Evolutionary conservation across 805 yeast species (phyloP).

Genomic region (Candida krabiensis): DNA sequence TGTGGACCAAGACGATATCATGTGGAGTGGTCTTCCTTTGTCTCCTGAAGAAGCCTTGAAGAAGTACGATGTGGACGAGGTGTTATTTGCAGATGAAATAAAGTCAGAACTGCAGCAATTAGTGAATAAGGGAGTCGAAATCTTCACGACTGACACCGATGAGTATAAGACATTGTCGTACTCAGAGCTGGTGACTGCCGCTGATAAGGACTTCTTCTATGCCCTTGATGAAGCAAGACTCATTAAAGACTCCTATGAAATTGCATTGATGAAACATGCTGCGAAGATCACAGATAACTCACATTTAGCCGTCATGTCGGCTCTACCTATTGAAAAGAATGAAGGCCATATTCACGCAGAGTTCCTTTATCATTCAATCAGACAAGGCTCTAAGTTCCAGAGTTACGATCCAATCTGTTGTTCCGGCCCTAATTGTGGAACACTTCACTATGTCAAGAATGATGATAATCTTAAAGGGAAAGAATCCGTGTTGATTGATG

Average conservation of each 20-base stretch:
- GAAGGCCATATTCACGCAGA: slow-evolving; percentile 97
- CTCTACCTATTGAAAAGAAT: slow-evolving; percentile 79
- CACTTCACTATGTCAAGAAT: slow-evolving; percentile 85
- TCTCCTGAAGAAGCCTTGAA: slow-evolving; percentile 60
- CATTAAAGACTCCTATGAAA: slow-evolving; percentile 81
- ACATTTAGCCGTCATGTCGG: slow-evolving; percentile 90
- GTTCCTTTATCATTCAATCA: slow-evolving; percentile 85
- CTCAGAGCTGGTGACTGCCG: slow-evolving; percentile 38
- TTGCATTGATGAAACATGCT: slow-evolving; percentile 75
- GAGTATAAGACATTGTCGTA: slow-evolving; percentile 39
- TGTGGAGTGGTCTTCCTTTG: slow-evolving; percentile 95
- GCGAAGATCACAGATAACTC: slow-evolving; percentile 83
- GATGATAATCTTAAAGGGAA: slow-evolving; percentile 61
- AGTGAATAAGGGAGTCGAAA: slow-evolving; percentile 25
- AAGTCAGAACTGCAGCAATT: slow-evolving; percentile 34
- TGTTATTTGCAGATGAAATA: slow-evolving; percentile 59
- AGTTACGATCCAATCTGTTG: slow-evolving; percentile 97
- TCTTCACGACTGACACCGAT: slow-evolving; percentile 59
- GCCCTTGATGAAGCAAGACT: slow-evolving; percentile 87
- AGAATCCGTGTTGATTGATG: slow-evolving; percentile 80
- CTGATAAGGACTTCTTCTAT: slow-evolving; percentile 51
- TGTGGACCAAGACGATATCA: slow-evolving; percentile 82
- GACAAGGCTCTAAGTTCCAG: slow-evolving; percentile 89
- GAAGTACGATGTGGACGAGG: slow-evolving; percentile 80
- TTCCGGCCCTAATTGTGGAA: slow-evolving; percentile 87